A percentile compares a stretch with the other conserved stretches of the same genome.
phyloP scores from a whole-genome alignment of 2,329 filamentous ascomycete species.

The Ophiognomonia clavigignenti-juglandacearum region DNA sequence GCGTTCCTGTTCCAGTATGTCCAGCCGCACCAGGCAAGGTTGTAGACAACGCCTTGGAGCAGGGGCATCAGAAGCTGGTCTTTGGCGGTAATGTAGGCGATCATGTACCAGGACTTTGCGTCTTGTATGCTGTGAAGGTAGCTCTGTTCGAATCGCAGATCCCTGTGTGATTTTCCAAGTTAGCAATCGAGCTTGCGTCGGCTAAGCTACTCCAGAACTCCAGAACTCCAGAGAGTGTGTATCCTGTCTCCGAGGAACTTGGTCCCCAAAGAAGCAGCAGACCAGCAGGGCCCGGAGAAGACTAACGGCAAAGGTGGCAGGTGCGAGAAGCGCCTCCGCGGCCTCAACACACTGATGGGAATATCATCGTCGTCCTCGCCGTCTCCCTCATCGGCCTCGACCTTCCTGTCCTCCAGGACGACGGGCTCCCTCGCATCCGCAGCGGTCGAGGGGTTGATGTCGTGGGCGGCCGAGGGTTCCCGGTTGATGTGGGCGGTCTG shows the following conservation, averaged over 20 bases:
- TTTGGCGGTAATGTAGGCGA: constrained; percentile 77
- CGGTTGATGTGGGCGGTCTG: constrained; percentile 76
- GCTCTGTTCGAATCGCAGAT: constrained; percentile 96
- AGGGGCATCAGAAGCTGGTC: constrained; percentile 91
- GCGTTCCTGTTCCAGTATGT: constrained; percentile 80
- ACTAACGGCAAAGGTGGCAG: constrained; percentile 59
- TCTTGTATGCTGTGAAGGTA: constrained; percentile 84
- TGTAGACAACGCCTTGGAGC: constrained; percentile 81
- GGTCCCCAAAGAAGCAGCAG: background rate
- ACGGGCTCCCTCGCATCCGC: constrained; percentile 63
- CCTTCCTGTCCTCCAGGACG: constrained; percentile 17
- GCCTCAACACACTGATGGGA: constrained; percentile 59
- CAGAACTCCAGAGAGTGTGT: no score
- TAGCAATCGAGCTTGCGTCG: no score
- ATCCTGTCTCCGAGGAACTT: background rate
- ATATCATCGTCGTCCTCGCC: constrained; percentile 71
- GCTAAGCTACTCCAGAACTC: no score
- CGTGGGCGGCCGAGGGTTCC: constrained; percentile 65
- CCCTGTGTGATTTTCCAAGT: constrained; percentile 28
- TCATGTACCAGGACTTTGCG: constrained; percentile 73
- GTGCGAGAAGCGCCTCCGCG: constrained; percentile 40
- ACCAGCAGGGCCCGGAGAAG: background rate
- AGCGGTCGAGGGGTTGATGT: constrained; percentile 75
- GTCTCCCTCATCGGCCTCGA: constrained; percentile 34
- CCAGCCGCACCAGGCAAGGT: constrained; percentile 80